These are phyloP conservation scores for Pseudogymnoascus sp. DNA, from an alignment of 2,329 filamentous ascomycete species.

Conservation along the genomic window DNA sequence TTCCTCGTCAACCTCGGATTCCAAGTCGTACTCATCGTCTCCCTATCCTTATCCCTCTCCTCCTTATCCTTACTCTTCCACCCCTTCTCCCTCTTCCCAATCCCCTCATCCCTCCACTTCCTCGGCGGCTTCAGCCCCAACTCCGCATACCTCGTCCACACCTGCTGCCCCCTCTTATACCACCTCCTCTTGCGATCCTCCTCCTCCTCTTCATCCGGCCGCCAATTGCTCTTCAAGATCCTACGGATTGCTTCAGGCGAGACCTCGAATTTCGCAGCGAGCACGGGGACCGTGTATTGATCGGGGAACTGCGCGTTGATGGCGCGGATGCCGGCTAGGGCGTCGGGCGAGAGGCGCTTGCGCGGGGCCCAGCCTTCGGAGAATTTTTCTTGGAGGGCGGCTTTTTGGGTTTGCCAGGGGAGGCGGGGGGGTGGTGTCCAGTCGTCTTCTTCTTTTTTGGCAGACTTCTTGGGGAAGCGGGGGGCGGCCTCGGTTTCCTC, in stretches of 20 bases:
- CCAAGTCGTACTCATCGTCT: constrained; percentile 2
- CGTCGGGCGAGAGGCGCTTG: constrained; percentile 85
- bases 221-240: constrained; percentile 75
- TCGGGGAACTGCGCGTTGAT: constrained; percentile 70
- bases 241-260: constrained; percentile 79
- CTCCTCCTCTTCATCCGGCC: constrained; percentile 48
- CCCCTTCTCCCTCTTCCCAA: constrained; percentile 20
- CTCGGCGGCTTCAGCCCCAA: constrained; percentile 53
- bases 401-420: constrained; percentile 69
- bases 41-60: constrained; percentile 2
- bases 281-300: constrained; percentile 62
- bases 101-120: constrained; percentile 42
- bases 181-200: constrained; percentile 49
- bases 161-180: constrained; percentile 49
- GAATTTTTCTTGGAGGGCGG: constrained; percentile 67
- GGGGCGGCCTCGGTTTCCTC: background rate
- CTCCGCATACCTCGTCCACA: constrained; percentile 52
- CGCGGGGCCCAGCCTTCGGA: constrained; percentile 70
- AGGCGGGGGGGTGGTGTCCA: constrained; percentile 30
- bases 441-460: constrained; percentile 11
- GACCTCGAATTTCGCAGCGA: constrained; percentile 75
- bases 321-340: constrained; percentile 78
- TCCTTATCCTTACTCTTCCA: constrained; percentile 9
- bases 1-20: constrained; percentile 1
- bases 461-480: background rate